phyloP scores from a whole-genome alignment of 495 filamentous ascomycete species.

The Corynascus novoguineensis region DNA sequence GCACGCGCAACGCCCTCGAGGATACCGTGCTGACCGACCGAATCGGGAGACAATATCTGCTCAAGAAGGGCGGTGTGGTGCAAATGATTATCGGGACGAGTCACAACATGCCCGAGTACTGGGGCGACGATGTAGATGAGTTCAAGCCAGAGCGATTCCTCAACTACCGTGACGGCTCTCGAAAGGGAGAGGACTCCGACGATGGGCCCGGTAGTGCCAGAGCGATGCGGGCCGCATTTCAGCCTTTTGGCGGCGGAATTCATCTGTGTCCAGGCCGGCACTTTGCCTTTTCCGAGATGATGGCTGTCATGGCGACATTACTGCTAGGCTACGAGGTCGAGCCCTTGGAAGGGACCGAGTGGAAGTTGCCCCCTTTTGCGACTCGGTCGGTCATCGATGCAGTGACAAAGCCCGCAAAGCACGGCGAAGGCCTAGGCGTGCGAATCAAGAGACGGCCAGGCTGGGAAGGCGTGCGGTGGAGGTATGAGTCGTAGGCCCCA shows the following conservation, averaged over 20 bases:
- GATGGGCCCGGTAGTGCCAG: constrained; percentile 9
- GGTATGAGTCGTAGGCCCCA: constrained; percentile 5
- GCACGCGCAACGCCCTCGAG: constrained; percentile 12
- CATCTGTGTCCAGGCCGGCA: constrained; percentile 17
- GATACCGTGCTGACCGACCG: constrained; percentile 10
- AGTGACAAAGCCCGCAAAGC: constrained; percentile 14
- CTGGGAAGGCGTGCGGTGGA: constrained; percentile 15
- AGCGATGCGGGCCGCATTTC: constrained; percentile 8
- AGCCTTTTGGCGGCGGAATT: constrained; percentile 17
- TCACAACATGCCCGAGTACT: constrained; percentile 8
- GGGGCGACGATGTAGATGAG: constrained; percentile 12
- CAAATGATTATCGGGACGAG: constrained; percentile 10
- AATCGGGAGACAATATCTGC: constrained; percentile 10
- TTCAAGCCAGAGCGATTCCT: constrained; percentile 17
- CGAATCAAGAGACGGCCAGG: constrained; percentile 5
- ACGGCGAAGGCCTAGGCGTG: constrained; percentile 10
- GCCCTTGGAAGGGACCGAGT: background rate
- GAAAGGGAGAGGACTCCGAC: background rate
- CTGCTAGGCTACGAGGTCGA: constrained; percentile 15
- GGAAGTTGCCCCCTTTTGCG: constrained; percentile 7
- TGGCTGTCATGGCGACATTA: constrained; percentile 15
- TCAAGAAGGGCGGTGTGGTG: constrained; percentile 10
- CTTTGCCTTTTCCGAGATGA: constrained; percentile 21
- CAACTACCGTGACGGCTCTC: background rate
- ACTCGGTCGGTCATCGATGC: constrained; percentile 16